These are phyloP conservation scores for Plasmodium falciparum DNA, from an alignment of 169 alveolate species.

Conservation along the genomic window DNA sequence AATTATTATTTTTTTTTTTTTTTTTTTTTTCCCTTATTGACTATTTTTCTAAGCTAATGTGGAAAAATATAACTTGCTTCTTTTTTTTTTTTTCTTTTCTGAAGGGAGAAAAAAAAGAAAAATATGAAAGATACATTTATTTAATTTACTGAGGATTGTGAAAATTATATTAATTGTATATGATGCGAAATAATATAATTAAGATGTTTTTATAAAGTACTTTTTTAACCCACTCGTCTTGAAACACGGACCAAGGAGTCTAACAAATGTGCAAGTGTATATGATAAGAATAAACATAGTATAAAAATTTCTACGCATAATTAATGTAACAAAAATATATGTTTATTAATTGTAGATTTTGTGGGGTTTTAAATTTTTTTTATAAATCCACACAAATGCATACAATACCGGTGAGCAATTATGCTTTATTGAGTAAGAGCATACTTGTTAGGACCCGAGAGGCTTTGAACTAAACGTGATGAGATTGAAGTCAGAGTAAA, in stretches of 20 bases:
- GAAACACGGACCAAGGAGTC: conserved; percentile 97
- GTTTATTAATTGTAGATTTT: neutral
- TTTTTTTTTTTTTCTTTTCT: neutral
- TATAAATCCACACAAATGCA: neutral
- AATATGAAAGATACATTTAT: neutral
- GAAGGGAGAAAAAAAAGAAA: neutral
- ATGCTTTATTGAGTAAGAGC: conserved; percentile 91
- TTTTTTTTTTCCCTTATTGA: no score
- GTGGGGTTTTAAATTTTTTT: neutral
- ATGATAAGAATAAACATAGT: conserved; percentile 29
- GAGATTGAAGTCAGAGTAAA: conserved; percentile 93
- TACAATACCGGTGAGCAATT: conserved; percentile 22
- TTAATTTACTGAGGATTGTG: conserved; percentile 29
- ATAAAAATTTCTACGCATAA: conserved; percentile 76
- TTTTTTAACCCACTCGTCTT: conserved; percentile 91
- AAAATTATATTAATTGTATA: neutral
- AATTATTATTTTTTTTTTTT: no score
- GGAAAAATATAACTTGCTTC: neutral
- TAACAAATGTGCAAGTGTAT: conserved; percentile 83
- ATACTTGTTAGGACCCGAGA: conserved; percentile 93
- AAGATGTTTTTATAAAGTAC: conserved; percentile 55
- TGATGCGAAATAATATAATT: neutral
- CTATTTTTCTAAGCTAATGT: neutral
- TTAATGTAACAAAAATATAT: conserved; percentile 6
- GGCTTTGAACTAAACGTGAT: conserved; percentile 95